These are phyloP conservation scores for Phytophthora rubi DNA, from an alignment of 352 stramenopile genomes.

Conservation along the genomic window DNA sequence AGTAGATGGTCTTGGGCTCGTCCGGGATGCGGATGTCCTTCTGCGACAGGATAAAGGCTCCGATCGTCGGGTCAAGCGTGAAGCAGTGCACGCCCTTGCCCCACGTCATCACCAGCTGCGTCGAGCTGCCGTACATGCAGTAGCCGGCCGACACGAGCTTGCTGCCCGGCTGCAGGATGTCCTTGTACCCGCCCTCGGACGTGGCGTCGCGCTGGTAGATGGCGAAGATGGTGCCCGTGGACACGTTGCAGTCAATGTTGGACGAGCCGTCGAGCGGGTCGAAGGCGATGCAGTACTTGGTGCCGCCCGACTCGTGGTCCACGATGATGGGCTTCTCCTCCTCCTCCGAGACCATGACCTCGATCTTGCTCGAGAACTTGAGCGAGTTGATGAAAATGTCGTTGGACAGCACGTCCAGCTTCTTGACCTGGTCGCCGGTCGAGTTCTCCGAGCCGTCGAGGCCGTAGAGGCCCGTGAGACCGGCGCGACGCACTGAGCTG, in stretches of 20 bases:
- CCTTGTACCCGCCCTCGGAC: slow-evolving; percentile 74
- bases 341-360: slow-evolving; percentile 98
- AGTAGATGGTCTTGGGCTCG: slow-evolving; percentile 94
- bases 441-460: slow-evolving; percentile 97
- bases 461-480: slow-evolving; percentile 92
- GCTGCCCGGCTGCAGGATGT: slow-evolving; percentile 94
- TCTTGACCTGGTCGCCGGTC: slow-evolving; percentile 98
- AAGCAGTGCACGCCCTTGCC: slow-evolving; percentile 96
- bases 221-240: slow-evolving; percentile 98
- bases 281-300: slow-evolving; percentile 98
- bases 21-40: slow-evolving; percentile 95
- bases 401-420: slow-evolving; percentile 98
- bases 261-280: slow-evolving; percentile 98
- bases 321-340: slow-evolving; percentile 98
- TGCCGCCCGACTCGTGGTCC: slow-evolving; percentile 44
- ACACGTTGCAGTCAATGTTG: slow-evolving; percentile 99
- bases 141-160: slow-evolving; percentile 97
- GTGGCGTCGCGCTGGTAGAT: slow-evolving; percentile 93
- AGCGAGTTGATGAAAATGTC: slow-evolving; percentile 98
- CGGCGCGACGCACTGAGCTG: slow-evolving; percentile 95
- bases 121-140: slow-evolving; percentile 98
- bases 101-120: slow-evolving; percentile 97
- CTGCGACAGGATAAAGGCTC: slow-evolving; percentile 98
- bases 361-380: slow-evolving; percentile 96
- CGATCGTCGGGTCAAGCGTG: slow-evolving; percentile 98